Percentiles rank a stretch among this genome's conserved stretches.
These are phyloP conservation scores for Choricystis sp. DNA, from an alignment of 139 green algal genomes.

Conservation along the genomic window DNA sequence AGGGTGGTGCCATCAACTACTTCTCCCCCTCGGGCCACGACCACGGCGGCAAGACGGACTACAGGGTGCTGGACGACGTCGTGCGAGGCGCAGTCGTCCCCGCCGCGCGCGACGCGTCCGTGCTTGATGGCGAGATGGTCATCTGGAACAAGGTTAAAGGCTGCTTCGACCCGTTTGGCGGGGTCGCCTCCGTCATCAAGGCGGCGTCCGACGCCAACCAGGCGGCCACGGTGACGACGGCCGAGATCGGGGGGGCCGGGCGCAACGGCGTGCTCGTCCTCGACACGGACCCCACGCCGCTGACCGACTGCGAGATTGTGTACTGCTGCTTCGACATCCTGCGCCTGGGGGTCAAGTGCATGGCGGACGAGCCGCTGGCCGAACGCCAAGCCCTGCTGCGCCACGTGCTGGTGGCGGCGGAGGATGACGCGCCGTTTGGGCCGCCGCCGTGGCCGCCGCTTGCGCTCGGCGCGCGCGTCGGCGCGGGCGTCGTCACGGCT, in stretches of 20 bases:
- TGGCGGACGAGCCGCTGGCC: not conserved
- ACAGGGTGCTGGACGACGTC: not conserved
- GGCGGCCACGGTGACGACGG: not conserved
- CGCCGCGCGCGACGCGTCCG: too few relatives aligned
- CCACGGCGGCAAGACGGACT: not conserved
- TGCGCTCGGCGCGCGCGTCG: not conserved
- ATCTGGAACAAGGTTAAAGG: not conserved
- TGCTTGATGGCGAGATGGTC: not conserved
- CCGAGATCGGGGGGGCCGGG: not conserved
- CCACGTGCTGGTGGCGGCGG: too few relatives aligned
- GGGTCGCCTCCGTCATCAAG: not conserved
- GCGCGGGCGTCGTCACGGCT: not conserved
- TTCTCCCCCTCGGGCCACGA: not conserved
- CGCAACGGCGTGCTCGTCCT: not conserved
- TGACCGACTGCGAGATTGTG: not conserved
- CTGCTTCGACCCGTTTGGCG: not conserved
- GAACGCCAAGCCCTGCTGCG: not conserved
- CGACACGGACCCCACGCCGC: not conserved
- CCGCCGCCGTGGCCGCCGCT: not conserved
- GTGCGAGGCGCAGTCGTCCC: not conserved
- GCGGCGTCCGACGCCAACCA: not conserved
- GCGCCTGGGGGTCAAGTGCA: not conserved
- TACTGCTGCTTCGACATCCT: not conserved
- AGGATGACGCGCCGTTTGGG: too few relatives aligned
- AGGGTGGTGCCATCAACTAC: not conserved